phyloP scores from a whole-genome alignment of 1,284 basidiomycete species.

The Boletus sp. region DNA sequence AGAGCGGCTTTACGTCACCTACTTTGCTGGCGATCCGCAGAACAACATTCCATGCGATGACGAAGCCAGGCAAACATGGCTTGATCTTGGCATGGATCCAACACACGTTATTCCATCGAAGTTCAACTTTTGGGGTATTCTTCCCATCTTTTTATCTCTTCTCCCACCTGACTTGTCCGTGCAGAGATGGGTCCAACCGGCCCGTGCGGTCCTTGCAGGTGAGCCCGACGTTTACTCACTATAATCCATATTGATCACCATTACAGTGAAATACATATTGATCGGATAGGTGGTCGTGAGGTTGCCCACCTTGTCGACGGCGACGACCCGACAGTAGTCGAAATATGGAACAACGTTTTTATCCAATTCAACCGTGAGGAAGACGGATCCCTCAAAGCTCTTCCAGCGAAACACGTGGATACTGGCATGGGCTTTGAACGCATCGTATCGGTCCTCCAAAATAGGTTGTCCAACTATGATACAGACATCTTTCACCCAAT shows the following conservation, averaged over 20 bases:
- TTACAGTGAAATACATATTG: constrained; percentile 89
- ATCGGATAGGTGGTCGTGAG: constrained; percentile 92
- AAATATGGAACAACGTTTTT: constrained; percentile 99
- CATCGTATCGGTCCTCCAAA: constrained; percentile 90
- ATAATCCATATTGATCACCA: not conserved
- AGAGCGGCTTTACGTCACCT: constrained; percentile 94
- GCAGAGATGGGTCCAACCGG: constrained; percentile 98
- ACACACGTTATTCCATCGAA: constrained; percentile 93
- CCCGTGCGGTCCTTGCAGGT: constrained; percentile 96
- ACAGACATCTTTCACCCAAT: constrained; percentile 94
- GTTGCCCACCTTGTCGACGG: constrained; percentile 90
- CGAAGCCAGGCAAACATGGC: constrained; percentile 87
- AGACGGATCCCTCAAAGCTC: constrained; percentile 73
- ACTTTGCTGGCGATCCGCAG: constrained; percentile 91
- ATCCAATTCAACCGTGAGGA: constrained; percentile 98
- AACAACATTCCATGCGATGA: constrained; percentile 86
- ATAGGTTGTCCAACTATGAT: constrained; percentile 94
- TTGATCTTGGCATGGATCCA: constrained; percentile 81
- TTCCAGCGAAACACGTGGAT: constrained; percentile 95
- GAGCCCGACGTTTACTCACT: constrained; percentile 9
- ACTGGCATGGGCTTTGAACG: constrained; percentile 99
- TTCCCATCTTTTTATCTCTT: constrained; percentile 73
- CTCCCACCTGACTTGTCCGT: constrained; percentile 3
- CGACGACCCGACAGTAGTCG: constrained; percentile 94
- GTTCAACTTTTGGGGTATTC: constrained; percentile 97